A percentile compares a stretch with the other conserved stretches of the same genome.
phyloP scores from a whole-genome alignment of 2,329 filamentous ascomycete species.

The Albifimbria verrucaria region DNA sequence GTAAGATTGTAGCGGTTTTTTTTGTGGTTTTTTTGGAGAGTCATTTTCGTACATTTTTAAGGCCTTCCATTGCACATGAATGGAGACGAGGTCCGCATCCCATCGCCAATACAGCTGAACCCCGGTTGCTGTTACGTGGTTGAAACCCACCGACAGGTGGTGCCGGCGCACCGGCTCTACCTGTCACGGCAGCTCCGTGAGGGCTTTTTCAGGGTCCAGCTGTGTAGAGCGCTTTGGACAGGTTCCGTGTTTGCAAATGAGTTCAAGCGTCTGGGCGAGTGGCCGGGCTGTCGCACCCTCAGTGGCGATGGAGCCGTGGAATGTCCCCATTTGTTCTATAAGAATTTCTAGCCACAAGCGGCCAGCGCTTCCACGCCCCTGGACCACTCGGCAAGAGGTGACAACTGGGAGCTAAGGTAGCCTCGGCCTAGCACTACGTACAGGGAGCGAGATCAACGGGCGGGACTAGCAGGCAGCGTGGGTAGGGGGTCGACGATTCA shows the following conservation, averaged over 20 bases:
- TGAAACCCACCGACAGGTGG: neutral
- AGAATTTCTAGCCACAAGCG: neutral
- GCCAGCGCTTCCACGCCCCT: neutral
- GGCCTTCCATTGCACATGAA: too few species aligned
- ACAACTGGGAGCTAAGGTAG: neutral
- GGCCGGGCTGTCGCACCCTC: neutral
- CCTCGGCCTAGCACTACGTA: neutral
- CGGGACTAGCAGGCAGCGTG: neutral
- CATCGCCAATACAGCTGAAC: too few species aligned
- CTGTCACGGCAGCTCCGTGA: neutral
- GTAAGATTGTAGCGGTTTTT: too few species aligned
- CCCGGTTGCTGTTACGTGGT: neutral
- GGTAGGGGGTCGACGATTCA: too few species aligned
- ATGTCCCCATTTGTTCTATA: conserved; percentile 12
- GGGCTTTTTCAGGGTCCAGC: neutral
- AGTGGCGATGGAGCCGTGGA: conserved; percentile 4
- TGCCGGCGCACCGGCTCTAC: neutral
- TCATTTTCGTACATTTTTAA: too few species aligned
- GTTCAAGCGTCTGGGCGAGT: neutral
- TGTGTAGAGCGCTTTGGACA: neutral
- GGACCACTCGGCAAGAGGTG: neutral
- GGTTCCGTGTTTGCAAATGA: too few species aligned
- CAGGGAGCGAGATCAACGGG: neutral
- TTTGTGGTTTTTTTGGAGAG: neutral
- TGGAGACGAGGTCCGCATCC: too few species aligned